phyloP scores from a whole-genome alignment of 306 rosid genomes.

The Sesbania bispinosa region DNA sequence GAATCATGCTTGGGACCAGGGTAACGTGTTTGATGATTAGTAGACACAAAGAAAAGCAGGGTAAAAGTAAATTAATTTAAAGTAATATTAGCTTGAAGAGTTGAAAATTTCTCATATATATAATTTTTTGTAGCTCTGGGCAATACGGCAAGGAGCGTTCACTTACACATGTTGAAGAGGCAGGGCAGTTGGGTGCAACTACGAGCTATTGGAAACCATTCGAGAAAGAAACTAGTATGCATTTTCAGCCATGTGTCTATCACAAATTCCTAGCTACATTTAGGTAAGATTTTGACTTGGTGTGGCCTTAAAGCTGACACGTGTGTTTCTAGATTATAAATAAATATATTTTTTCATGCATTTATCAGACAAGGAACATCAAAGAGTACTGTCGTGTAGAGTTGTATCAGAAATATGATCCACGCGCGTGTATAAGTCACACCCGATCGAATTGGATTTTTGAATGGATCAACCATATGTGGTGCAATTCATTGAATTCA shows the following conservation, averaged over 20 bases:
- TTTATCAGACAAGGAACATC: background rate
- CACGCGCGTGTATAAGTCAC: background rate
- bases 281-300: slow-evolving; percentile 15
- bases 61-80: background rate
- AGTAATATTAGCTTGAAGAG: background rate
- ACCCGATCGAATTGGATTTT: too few species aligned
- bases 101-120: background rate
- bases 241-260: slow-evolving; percentile 18
- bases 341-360: background rate
- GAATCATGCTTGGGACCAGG: background rate
- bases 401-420: background rate
- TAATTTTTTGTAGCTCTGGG: background rate
- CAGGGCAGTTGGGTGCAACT: background rate
- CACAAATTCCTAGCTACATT: background rate
- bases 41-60: background rate
- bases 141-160: background rate
- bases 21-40: slow-evolving; percentile 20
- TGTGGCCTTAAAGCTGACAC: background rate
- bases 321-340: background rate
- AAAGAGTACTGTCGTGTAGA: background rate
- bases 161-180: background rate
- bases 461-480: background rate
- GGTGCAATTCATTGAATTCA: background rate
- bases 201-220: background rate
- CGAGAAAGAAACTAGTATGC: background rate